phyloP scores from a whole-genome alignment of 306 rosid species.

The Begonia peltatifolia region DNA sequence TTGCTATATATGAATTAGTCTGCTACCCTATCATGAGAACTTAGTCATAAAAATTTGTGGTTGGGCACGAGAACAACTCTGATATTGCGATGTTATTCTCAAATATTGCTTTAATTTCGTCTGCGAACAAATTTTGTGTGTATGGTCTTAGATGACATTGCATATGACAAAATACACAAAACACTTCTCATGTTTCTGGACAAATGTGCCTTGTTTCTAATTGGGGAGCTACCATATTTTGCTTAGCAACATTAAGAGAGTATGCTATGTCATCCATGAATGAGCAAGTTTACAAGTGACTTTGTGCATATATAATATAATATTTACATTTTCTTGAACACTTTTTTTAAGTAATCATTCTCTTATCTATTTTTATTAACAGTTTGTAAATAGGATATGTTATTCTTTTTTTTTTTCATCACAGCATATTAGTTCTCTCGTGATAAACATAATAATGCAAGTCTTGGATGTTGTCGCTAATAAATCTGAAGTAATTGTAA shows the following conservation, averaged over 20 bases:
- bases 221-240: constrained; percentile 22
- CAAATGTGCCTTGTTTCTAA: constrained; percentile 37
- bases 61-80: too few species aligned
- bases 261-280: constrained; percentile 44
- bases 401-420: constrained; percentile 35
- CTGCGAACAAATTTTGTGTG: constrained; percentile 11
- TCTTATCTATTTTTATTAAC: constrained; percentile 26
- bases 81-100: too few species aligned
- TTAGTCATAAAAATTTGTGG: too few species aligned
- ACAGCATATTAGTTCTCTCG: constrained; percentile 19
- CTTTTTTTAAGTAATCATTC: neutral
- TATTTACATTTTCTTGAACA: neutral
- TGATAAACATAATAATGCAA: constrained; percentile 21
- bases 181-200: constrained; percentile 35
- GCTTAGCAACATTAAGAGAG: constrained; percentile 34
- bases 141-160: constrained; percentile 49
- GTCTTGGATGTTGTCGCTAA: constrained; percentile 37
- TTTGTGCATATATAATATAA: constrained; percentile 3
- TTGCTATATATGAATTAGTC: too few species aligned
- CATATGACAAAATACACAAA: constrained; percentile 45
- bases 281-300: constrained; percentile 53
- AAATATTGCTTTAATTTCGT: neutral
- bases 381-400: constrained; percentile 52
- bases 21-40: too few species aligned
- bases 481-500: constrained; percentile 39